A percentile compares a stretch with the other conserved stretches of the same genome.
Conservation (phyloP, 345 rosid genomes). For the Ricinus communis region DNA sequence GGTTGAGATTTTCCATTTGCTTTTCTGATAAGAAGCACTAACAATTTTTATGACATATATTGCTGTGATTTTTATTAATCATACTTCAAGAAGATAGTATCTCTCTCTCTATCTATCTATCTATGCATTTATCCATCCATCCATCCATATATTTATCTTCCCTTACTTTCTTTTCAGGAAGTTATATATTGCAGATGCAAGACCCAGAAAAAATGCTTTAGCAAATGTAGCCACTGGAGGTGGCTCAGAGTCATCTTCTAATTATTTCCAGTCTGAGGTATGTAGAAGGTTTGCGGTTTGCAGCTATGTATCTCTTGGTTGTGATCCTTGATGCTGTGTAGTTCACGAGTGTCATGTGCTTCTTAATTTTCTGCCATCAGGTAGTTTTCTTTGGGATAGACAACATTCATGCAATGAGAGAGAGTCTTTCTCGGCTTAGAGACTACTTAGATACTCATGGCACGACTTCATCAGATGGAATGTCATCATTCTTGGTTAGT, state of each 20-base stretch:
- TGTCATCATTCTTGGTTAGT: conserved; percentile 92
- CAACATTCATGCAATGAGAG: conserved; percentile 99
- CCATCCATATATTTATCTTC: not conserved
- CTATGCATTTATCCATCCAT: not conserved
- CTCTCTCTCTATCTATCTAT: not conserved
- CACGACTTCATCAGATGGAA: conserved; percentile 92
- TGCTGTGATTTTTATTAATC: not conserved
- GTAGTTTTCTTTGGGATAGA: conserved; percentile 97
- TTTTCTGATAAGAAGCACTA: not conserved
- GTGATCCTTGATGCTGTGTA: conserved; percentile 10
- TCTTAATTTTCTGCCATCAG: conserved; percentile 40
- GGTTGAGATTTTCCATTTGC: not conserved
- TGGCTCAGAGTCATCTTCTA: conserved; percentile 97
- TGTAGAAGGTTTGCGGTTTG: conserved; percentile 31
- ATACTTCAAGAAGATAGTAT: not conserved
- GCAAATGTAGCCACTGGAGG: conserved; percentile 99
- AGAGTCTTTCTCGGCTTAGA: conserved; percentile 92
- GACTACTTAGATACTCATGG: conserved; percentile 97
- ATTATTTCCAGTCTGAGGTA: conserved; percentile 96
- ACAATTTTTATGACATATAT: not conserved
- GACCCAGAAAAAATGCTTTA: conserved; percentile 97
- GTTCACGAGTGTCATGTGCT: conserved; percentile 20
- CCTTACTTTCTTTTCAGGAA: conserved; percentile 53
- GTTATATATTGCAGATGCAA: conserved; percentile 95
- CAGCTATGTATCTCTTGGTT: conserved; percentile 22